Evolutionary conservation across 345 rosid genomes (phyloP), one percentile per base, ranked within the genome.

Genomic region (Linum trigynum): DNA sequence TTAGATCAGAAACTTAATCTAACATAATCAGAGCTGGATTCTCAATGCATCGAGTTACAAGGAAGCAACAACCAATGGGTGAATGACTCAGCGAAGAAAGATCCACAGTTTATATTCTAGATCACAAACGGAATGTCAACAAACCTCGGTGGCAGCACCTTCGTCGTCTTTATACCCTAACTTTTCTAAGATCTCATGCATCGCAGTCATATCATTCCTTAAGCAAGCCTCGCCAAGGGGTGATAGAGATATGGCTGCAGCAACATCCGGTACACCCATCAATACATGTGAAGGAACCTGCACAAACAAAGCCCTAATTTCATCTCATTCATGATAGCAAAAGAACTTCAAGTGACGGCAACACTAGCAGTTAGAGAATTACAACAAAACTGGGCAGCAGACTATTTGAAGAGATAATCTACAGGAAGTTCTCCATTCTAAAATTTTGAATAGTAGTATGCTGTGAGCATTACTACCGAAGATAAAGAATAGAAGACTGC

Each of bases 161-260:
- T 57, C 60, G 7, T 57, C 60, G 17, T 57, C 60, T n/a, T 57
- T 57, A 57, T 16, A 57, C 35, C 60, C 60, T 15, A 57, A 7
- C 60, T 57, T 57, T 36, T 57, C 60, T 36, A 57, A 57, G 60
- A 57, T 57, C 60, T 57, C 60, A 16, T 57, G 60, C 4, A 57
- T 17, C 7, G 60, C 60, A 4, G 60, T 57, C 37, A 57, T 15
- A 36, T 57, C 60, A 23, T 57, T 57, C 38, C 60, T 16, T 36
- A 57, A 23, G 60, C 60, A 57, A 57, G 32, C 60, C 60, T 57
- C 60, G 11, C 60, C 60, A 17, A 57, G 38, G 35, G 60, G 36
- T 57, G 60, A 16, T 8, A 57, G 17, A 17, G 36, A 2, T 57
- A 57, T 16, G 4, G 60, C 60, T 16, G 60, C 60, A 17, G 60